These are phyloP conservation scores for Penicillium paxilli DNA, from an alignment of 495 filamentous ascomycete genomes.

Conservation along the genomic window DNA sequence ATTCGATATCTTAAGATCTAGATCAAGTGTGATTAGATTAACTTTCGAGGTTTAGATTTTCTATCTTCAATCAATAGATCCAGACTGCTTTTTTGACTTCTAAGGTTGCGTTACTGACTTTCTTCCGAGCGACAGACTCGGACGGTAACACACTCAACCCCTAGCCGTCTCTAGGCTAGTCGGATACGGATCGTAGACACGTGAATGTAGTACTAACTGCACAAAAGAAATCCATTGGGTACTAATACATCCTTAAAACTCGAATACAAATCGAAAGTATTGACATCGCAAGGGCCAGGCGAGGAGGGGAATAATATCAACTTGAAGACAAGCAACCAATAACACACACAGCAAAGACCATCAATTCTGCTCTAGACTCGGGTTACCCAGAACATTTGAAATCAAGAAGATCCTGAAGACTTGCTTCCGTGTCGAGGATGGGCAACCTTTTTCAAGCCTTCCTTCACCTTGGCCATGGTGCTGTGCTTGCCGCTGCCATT, in stretches of 20 bases:
- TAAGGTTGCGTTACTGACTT: no score
- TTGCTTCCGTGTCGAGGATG: conserved; percentile 15
- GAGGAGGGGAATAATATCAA: neutral
- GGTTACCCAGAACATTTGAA: no score
- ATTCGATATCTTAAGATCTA: no score
- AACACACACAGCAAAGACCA: conserved; percentile 1
- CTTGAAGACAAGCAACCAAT: neutral
- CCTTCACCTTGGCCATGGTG: conserved; percentile 32
- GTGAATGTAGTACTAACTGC: neutral
- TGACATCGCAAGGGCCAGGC: neutral
- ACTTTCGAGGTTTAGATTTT: no score
- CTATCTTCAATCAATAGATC: no score
- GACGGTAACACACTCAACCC: no score
- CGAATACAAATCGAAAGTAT: neutral
- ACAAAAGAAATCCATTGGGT: neutral
- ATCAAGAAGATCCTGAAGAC: neutral
- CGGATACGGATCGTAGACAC: no score
- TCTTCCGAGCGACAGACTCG: no score
- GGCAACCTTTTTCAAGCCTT: conserved; percentile 29
- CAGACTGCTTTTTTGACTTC: no score
- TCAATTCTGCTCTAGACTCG: no score
- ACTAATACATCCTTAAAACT: conserved; percentile 8
- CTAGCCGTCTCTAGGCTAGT: no score
- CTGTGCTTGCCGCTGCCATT: conserved; percentile 17
- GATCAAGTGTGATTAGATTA: no score